Conservation (phyloP, 148 eudicot species). For the Heliosperma pusillum region DNA sequence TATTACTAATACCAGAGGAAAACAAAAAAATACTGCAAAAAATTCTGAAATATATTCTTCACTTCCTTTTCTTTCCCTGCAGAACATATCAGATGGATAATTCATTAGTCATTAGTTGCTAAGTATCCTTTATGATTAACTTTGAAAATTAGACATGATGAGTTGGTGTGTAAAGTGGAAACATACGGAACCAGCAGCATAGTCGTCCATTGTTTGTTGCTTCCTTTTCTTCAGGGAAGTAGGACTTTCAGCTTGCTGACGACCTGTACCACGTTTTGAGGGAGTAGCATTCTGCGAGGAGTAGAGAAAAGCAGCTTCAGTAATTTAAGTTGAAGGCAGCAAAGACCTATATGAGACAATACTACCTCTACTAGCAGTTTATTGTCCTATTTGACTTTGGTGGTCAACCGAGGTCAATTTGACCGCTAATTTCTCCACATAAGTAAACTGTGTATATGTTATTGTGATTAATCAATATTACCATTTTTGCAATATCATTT, state of each 20-base stretch:
- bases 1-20: not conserved
- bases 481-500: not conserved
- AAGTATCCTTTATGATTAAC: not conserved
- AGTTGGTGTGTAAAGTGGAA: not conserved
- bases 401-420: no score
- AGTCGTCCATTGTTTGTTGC: conserved; percentile 67
- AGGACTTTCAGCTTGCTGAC: conserved; percentile 76
- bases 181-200: conserved; percentile 44
- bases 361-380: not conserved
- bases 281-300: conserved; percentile 51
- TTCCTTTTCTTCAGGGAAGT: conserved; percentile 64
- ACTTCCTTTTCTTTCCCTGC: conserved; percentile 63
- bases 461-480: no score
- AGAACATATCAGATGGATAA: conserved; percentile 2
- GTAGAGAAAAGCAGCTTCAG: not conserved
- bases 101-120: not conserved
- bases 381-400: no score
- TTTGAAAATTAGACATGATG: not conserved
- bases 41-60: conserved; percentile 3
- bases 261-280: conserved; percentile 60
- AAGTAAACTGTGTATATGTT: no score
- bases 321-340: not conserved
- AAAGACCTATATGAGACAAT: not conserved
- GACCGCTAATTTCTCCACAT: not conserved
- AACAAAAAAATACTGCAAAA: not conserved